Percentiles rank a stretch among this genome's conserved stretches.
Evolutionary conservation across 1,284 basidiomycete species (phyloP).

Genomic region (Erythrobasidium hasegawianum): DNA sequence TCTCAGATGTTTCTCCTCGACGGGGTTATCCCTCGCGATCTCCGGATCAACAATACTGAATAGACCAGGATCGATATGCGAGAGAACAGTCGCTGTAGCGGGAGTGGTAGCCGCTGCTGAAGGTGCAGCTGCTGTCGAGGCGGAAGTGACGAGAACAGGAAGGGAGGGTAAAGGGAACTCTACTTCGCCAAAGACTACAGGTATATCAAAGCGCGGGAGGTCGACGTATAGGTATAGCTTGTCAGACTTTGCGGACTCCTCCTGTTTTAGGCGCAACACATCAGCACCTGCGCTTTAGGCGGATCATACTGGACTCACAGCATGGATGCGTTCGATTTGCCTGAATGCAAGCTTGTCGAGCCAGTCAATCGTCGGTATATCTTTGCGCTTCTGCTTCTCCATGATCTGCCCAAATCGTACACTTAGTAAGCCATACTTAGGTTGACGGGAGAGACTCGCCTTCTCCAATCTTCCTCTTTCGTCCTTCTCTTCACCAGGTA

Average conservation of each 20-base stretch:
- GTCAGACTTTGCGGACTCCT: slow-evolving; percentile 80
- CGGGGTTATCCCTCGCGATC: slow-evolving; percentile 81
- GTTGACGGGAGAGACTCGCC: slow-evolving; percentile 53
- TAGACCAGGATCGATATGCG: slow-evolving; percentile 46
- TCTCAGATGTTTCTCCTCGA: slow-evolving; percentile 93
- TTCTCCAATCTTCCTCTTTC: slow-evolving; percentile 94
- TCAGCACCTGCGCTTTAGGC: no score
- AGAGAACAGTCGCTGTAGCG: slow-evolving; percentile 45
- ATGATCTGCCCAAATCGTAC: slow-evolving; percentile 68
- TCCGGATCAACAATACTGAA: slow-evolving; percentile 95
- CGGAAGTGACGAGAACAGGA: slow-evolving; percentile 44
- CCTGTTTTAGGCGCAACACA: slow-evolving; percentile 55
- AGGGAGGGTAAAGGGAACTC: slow-evolving; percentile 47
- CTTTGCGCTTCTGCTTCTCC: slow-evolving; percentile 92
- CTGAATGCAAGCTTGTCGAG: slow-evolving; percentile 87
- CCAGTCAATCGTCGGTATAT: slow-evolving; percentile 93
- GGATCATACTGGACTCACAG: slow-evolving; percentile 56
- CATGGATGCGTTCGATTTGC: slow-evolving; percentile 87
- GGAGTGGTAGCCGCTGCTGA: slow-evolving; percentile 36
- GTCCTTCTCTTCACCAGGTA: slow-evolving; percentile 61
- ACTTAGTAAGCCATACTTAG: no score
- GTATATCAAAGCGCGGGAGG: slow-evolving; percentile 94
- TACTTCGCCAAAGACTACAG: slow-evolving; percentile 87
- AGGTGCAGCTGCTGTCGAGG: slow-evolving; percentile 48
- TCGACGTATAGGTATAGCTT: slow-evolving; percentile 92